Conservation (phyloP, 108 stramenopile genomes). For the Nannochloropsis salina region DNA sequence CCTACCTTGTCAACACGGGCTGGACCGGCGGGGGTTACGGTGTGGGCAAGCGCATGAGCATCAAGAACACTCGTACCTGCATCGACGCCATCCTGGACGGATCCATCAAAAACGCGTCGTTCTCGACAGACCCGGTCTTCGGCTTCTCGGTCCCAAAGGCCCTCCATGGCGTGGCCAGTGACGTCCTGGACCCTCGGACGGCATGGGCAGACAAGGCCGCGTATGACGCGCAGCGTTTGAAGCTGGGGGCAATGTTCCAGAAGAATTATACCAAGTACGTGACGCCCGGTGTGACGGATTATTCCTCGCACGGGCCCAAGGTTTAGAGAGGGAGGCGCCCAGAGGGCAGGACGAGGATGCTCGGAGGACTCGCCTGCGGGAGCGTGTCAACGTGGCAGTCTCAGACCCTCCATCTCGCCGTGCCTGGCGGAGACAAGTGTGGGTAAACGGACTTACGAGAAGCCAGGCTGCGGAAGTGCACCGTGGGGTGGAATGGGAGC, state of each 20-base stretch:
- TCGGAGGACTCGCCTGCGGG: too few species aligned
- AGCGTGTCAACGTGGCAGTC: too few species aligned
- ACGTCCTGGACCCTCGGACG: conserved; percentile 72
- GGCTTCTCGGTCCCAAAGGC: conserved; percentile 79
- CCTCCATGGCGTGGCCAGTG: conserved; percentile 69
- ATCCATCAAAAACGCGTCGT: conserved; percentile 68
- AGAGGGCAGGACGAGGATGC: too few species aligned
- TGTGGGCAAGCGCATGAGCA: conserved; percentile 87
- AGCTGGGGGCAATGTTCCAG: conserved; percentile 82
- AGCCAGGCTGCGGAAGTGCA: too few species aligned
- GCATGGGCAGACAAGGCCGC: conserved; percentile 76
- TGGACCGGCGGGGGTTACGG: conserved; percentile 94
- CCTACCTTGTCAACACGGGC: conserved; percentile 92
- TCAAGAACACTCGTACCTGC: conserved; percentile 88
- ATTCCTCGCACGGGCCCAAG: conserved; percentile 74
- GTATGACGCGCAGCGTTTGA: conserved; percentile 74
- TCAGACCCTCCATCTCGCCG: too few species aligned
- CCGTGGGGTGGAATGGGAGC: too few species aligned
- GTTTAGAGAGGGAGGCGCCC: background rate
- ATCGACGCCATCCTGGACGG: conserved; percentile 92
- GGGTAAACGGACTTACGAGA: too few species aligned
- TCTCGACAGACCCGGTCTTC: conserved; percentile 72
- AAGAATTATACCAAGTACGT: conserved; percentile 90
- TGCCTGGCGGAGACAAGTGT: too few species aligned
- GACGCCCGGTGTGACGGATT: conserved; percentile 69